Percentiles rank a stretch among this genome's conserved stretches.
phyloP scores from a whole-genome alignment of 306 rosid species.

The Malus asiatica region DNA sequence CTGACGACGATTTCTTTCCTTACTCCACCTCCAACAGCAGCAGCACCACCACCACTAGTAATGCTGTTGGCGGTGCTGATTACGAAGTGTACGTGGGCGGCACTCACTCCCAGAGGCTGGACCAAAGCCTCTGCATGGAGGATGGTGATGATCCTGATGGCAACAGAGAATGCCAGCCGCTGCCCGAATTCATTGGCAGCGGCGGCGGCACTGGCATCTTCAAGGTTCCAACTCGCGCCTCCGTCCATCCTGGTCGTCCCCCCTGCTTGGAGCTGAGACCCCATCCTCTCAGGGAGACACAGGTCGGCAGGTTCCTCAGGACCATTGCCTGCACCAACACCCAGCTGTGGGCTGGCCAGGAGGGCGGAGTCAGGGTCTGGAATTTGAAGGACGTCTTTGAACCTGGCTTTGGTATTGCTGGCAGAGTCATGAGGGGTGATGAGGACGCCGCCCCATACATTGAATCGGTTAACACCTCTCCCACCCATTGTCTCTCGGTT shows the following conservation, averaged over 20 bases:
- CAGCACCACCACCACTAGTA: constrained; percentile 11
- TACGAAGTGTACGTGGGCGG: neutral
- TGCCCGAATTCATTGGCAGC: constrained; percentile 71
- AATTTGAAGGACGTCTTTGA: constrained; percentile 46
- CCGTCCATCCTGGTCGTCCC: constrained; percentile 85
- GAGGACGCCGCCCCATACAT: constrained; percentile 87
- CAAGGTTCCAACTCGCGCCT: constrained; percentile 60
- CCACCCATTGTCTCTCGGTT: constrained; percentile 57
- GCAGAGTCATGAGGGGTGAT: constrained; percentile 79
- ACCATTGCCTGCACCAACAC: constrained; percentile 78
- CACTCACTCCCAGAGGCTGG: constrained; percentile 27
- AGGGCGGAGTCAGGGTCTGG: constrained; percentile 85
- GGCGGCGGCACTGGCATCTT: constrained; percentile 65
- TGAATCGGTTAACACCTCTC: constrained; percentile 71
- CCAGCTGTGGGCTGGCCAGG: constrained; percentile 96
- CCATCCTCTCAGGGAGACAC: constrained; percentile 90
- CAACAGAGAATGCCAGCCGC: constrained; percentile 23
- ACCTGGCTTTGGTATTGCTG: constrained; percentile 61
- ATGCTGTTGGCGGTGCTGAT: neutral
- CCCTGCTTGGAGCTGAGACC: constrained; percentile 91
- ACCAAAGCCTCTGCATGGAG: constrained; percentile 33
- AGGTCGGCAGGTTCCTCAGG: constrained; percentile 76
- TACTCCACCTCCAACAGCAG: constrained; percentile 47
- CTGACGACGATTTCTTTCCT: constrained; percentile 61
- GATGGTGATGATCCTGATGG: constrained; percentile 25